Evolutionary conservation across 2,329 filamentous ascomycete species (phyloP), one percentile per base, ranked within the genome.

Genomic region (Aureobasidium sp.): DNA sequence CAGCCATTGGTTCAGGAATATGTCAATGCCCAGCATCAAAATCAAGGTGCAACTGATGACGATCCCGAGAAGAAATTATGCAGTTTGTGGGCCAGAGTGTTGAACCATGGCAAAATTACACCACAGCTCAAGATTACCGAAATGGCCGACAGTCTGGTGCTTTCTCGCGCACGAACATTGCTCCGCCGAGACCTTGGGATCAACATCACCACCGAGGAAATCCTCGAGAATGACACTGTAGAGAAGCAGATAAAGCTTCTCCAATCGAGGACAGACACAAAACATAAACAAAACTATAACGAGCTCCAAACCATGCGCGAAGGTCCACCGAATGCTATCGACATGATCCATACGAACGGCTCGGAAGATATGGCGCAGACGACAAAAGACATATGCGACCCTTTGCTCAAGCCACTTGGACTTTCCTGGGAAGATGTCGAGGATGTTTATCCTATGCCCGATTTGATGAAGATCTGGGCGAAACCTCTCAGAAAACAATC

Each of bases 101-200:
- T 62, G 40, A 62, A 63, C 21, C 59, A 61, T 12, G 60, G 62
- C 39, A 56, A 57, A 8, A 57, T 66, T 10, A 39, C 56, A 3
- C 58, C 61, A 6, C 47, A 54, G 8, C 59, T 62, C 5, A 52
- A 55, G 8, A 56, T 66, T 19, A 56, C 63, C 24, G 58, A 59
- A 25, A 65, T 66, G 38, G 62, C 64, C 3, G 64, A 66, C 54
- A 65, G 63, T 7, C 51, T 66, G 38, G 65, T 66, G 63, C 65
- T 66, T 63, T 39, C 35, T 19, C 35, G 35, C 3, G 35, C n/a
- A 10, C 21, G 35, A 21, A 66, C 65, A 63, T 63, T 65, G 54
- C 59, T 66, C 29, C 64, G 63, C 12, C 59, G 63, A 29, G 59
- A 55, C 16, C 63, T 66, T 8, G 59, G 60, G 22, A 55, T 59